A percentile compares a stretch with the other conserved stretches of the same genome.
These are phyloP conservation scores for Inga laurina DNA, from an alignment of 306 rosid genomes.

Conservation along the genomic window DNA sequence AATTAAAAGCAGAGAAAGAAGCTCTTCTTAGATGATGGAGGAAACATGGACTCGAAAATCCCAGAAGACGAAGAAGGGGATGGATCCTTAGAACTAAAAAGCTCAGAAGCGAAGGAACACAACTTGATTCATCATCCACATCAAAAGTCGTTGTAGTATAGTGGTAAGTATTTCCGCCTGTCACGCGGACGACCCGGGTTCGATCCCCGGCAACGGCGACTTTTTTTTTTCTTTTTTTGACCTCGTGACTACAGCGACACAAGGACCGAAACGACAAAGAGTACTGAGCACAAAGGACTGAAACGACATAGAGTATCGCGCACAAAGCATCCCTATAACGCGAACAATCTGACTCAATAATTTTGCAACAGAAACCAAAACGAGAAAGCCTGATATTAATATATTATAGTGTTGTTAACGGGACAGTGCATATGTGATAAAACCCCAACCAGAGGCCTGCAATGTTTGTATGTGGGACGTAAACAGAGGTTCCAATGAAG, in stretches of 20 bases:
- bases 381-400: background rate
- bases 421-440: background rate
- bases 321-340: no score
- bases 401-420: no score
- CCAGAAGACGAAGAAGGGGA: slow-evolving; percentile 48
- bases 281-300: no score
- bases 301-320: no score
- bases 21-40: slow-evolving; percentile 40
- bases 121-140: slow-evolving; percentile 29
- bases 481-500: no score
- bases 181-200: slow-evolving; percentile 18
- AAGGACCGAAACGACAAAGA: no score
- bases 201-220: slow-evolving; percentile 23
- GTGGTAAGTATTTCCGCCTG: slow-evolving; percentile 8
- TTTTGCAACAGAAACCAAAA: background rate
- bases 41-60: slow-evolving; percentile 59
- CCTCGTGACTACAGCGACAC: no score
- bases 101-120: slow-evolving; percentile 61
- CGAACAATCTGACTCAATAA: background rate
- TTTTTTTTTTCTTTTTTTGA: no score
- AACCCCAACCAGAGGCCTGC: background rate
- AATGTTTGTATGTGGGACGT: background rate
- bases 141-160: background rate
- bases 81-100: slow-evolving; percentile 56
- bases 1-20: background rate